Base-by-base conservation (phyloP, 148 eudicot species). In the Rhododendron williamsianum region DNA sequence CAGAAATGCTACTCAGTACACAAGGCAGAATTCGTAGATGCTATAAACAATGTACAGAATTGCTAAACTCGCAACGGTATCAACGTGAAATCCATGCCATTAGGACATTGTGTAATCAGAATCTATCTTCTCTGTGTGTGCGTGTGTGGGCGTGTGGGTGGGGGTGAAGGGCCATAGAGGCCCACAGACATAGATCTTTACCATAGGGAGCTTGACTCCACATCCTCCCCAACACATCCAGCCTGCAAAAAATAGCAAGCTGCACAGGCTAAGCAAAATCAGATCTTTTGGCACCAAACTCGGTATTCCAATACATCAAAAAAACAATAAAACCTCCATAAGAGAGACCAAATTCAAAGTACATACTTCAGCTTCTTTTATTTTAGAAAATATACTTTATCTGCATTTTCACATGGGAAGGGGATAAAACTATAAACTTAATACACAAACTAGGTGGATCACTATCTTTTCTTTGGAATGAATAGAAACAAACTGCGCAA, bases 201-300 rank as follows among this genome's bases (percentile, higher is more conserved):
- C 36, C 36, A 35, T 35, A 35, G 2, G 36, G 36, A 35, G 36
- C 36, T 35, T 85, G 98, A 95, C 81, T 94, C 98, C 46, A 94
- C 36, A 35, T 35, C 36, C 36, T 35, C 36, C 36, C 36, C 36
- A 35, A 35, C 36, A 35, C 0, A 35, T 80, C 97, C 97, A 74
- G 98, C 98, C 98, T 94, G 95, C 87, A 90, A 60, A 56, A 56
- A 84, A 80, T 71, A 87, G 80, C 19, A 73, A 16, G 36, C 51
- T 86, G 49, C 83, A 60, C 11, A 21, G 19, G 8, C 73, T 21
- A 69, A 56, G 54, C 41, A 11, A 81, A 19, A 56, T 54, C 49
- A 36, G 30, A 81, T 81, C 33, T 38, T 6, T 41, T 16, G 23
- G 43, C 48, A 58, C 73, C 73, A 63, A 41, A 63, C 48, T 8